Evolutionary conservation across 176 grass and related monocot species (phyloP), one percentile per base, ranked within the genome.

Genomic region (Luzula sylvatica): DNA sequence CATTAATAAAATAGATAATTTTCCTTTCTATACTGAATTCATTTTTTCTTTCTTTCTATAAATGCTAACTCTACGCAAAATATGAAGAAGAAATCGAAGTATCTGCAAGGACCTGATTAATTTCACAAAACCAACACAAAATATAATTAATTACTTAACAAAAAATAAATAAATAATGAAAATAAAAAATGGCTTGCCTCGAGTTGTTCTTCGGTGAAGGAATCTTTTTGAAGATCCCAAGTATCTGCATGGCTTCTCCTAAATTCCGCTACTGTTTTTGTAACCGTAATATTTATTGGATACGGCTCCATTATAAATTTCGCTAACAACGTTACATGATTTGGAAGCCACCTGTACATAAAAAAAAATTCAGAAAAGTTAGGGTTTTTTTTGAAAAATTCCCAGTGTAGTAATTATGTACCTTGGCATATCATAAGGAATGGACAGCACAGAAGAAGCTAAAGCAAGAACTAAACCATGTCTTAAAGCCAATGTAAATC

Each of bases 401-500:
- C n/a, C n/a, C n/a, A n/a, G n/a, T n/a, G n/a, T 13, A 7, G 20
- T 11, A 45, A 13, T 27, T 30, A 62, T 8, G 25, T 83, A 96
- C 90, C 84, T 79, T 38, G 90, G 90, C 84, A 96, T 88, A 64
- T 96, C 80, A 28, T 96, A 89, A 26, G 90, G 90, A 62, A 86
- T 77, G 50, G 90, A 96, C 59, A 96, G 77, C 25, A 88, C 77
- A 7, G 80, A 96, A 73, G 90, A 66, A 18, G 83, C 73, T 74
- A 96, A 72, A 67, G 90, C 84, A 68, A 96, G 90, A 15, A 79
- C 84, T 20, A 75, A 69, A 61, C 90, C 90, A 79, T 96, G 90
- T 55, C 59, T 68, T 58, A 76, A 76, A 50, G 73, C 77, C 70
- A 86, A 50, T 23, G 70, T 27, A 55, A 42, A 73, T 72, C 81